Evolutionary conservation across 2,329 filamentous ascomycete genomes (phyloP), one percentile per base, ranked within the genome.

Genomic region (Colletotrichum liriopes): DNA sequence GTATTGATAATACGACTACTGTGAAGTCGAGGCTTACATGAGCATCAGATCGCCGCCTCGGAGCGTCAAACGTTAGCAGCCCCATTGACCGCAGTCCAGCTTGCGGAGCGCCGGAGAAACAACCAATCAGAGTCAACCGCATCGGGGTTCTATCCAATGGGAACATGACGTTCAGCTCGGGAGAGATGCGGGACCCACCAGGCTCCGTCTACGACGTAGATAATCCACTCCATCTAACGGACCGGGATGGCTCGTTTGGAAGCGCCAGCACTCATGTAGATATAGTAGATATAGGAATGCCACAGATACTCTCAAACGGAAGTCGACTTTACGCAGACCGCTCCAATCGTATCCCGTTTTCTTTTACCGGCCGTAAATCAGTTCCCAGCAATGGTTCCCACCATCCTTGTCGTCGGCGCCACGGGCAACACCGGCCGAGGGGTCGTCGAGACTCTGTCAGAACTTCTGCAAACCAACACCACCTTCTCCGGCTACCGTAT

Each of bases 401-500:
- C 18, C 18, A 45, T 45, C 20, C 43, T 45, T 45, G 43, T 45
- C 43, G 43, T 20, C 12, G 43, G 43, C 43, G 43, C 43, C 43
- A 45, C 43, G n/a, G 43, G 43, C 43, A 45, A 45, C 8, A 45
- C 43, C 43, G 43, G 43, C 8, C 18, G 18, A 8, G 43, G 43
- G 18, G 43, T 45, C 20, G 43, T 45, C 20, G 18, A 45, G 9
- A 45, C 16, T 18, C 16, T 45, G 3, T 45, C 43, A 9, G 43
- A 45, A 7, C 43, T 45, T n/a, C 8, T 45, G 43, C 18, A 45
- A 45, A 45, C 43, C 43, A 18, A 16, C 6, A 45, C 43, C 18
- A 8, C 18, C 6, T 39, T 58, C 18, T 62, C 68, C 5, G 37
- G 14, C 2, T 37, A 76, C 59, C 60, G 43, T 14, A 66, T 77